phyloP scores from a whole-genome alignment of 768 basidiomycete genomes.

The Leccinum sublutescens region DNA sequence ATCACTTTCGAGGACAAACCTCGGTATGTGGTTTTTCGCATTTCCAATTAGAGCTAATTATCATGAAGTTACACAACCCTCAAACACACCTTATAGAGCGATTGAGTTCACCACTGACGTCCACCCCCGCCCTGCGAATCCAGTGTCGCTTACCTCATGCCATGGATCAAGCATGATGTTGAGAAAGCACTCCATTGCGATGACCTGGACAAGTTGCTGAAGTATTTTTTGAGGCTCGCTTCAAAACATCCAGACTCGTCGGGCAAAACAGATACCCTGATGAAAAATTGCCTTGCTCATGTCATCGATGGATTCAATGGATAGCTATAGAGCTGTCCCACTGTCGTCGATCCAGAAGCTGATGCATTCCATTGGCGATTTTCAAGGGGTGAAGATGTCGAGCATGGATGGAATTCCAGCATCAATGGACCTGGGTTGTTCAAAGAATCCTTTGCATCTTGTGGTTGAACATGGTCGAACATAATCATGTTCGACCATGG shows the following conservation, averaged over 20 bases:
- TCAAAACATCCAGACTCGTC: background rate
- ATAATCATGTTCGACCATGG: too few species aligned
- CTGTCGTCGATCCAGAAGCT: too few species aligned
- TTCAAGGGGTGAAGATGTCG: too few species aligned
- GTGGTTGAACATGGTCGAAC: too few species aligned
- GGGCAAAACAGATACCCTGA: background rate
- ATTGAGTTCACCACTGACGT: slow-evolving; percentile 94
- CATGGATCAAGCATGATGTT: background rate
- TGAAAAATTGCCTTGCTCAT: background rate
- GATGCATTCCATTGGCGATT: too few species aligned
- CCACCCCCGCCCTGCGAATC: background rate
- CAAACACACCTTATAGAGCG: slow-evolving; percentile 59
- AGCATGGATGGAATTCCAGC: too few species aligned
- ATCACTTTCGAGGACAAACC: slow-evolving; percentile 82
- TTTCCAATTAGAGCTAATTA: background rate
- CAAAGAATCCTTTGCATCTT: too few species aligned
- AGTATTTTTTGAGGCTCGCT: background rate
- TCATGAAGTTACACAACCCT: slow-evolving; percentile 65
- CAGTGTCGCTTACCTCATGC: background rate
- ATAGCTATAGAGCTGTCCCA: too few species aligned
- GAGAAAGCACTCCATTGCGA: background rate
- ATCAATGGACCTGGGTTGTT: too few species aligned
- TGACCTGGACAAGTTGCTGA: background rate
- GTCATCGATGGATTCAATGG: too few species aligned
- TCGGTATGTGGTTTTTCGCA: slow-evolving; percentile 44